Evolutionary conservation across 179 eudicot species (phyloP).

Genomic region (Silene coronaria): DNA sequence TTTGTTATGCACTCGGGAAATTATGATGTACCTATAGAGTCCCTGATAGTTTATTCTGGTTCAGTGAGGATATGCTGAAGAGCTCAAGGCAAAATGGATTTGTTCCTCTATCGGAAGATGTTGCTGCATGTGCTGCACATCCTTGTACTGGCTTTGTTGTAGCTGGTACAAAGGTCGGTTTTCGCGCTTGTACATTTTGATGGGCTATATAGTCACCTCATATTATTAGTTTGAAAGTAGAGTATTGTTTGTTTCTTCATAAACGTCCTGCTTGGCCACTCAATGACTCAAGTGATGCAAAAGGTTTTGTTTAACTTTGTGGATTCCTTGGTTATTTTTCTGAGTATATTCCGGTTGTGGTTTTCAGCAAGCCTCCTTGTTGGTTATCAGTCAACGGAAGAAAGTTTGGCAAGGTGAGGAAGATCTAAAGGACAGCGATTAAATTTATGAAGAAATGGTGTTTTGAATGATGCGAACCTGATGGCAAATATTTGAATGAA

Average conservation of each 20-base stretch:
- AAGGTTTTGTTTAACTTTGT: neutral
- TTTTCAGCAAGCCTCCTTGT: conserved; percentile 54
- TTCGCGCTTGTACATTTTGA: neutral
- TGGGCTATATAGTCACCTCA: neutral
- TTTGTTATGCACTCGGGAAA: neutral
- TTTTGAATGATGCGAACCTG: neutral
- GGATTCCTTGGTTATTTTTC: neutral
- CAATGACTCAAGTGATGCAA: neutral
- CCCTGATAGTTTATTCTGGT: neutral
- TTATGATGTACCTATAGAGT: neutral
- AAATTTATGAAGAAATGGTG: neutral
- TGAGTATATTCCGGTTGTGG: neutral
- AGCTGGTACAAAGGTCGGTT: conserved; percentile 80
- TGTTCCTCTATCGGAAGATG: conserved; percentile 53
- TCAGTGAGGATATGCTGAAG: conserved; percentile 42
- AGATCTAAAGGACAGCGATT: neutral
- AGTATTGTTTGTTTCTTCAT: neutral
- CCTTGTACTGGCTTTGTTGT: conserved; percentile 61
- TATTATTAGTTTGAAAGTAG: neutral
- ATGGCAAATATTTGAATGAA: neutral
- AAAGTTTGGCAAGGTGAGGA: conserved; percentile 35
- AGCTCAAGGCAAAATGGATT: conserved; percentile 47
- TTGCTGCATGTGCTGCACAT: conserved; percentile 72
- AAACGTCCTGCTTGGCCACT: neutral
- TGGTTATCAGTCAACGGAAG: conserved; percentile 48